Conservation (phyloP, 441 rosid genomes). For the Biscutella auriculata region DNA sequence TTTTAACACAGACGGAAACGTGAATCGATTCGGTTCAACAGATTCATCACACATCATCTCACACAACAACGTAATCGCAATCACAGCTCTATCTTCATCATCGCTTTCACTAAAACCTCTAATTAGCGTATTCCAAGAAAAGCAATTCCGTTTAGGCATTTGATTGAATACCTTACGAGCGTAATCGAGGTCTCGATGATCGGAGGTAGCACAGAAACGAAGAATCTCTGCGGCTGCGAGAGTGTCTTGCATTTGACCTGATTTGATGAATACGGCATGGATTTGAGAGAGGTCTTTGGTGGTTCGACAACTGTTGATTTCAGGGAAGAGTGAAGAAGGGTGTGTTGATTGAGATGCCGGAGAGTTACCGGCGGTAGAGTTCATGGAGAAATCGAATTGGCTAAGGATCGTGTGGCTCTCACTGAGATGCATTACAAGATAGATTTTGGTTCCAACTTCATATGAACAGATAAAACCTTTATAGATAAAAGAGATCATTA, state of each 20-base stretch:
- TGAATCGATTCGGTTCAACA: slow-evolving; percentile 44
- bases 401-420: slow-evolving; percentile 15
- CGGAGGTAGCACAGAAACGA: slow-evolving; percentile 32
- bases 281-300: slow-evolving; percentile 36
- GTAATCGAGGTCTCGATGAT: slow-evolving; percentile 29
- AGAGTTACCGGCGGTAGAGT: slow-evolving; percentile 6
- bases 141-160: slow-evolving; percentile 45
- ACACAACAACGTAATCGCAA: slow-evolving; percentile 30
- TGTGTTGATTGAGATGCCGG: slow-evolving; percentile 17
- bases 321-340: slow-evolving; percentile 47
- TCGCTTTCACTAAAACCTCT: slow-evolving; percentile 42
- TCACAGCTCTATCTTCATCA: slow-evolving; percentile 10
- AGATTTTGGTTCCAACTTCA: too few relatives aligned
- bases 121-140: slow-evolving; percentile 64
- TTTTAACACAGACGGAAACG: slow-evolving; percentile 57
- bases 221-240: slow-evolving; percentile 62
- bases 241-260: slow-evolving; percentile 42
- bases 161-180: slow-evolving; percentile 35
- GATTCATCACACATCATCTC: slow-evolving; percentile 32
- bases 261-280: slow-evolving; percentile 58
- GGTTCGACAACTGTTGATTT: slow-evolving; percentile 39
- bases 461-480: too few relatives aligned
- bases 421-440: not conserved
- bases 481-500: too few relatives aligned
- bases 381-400: slow-evolving; percentile 20